Conservation (phyloP, 345 rosid species). For the Schrenkiella parvula region DNA sequence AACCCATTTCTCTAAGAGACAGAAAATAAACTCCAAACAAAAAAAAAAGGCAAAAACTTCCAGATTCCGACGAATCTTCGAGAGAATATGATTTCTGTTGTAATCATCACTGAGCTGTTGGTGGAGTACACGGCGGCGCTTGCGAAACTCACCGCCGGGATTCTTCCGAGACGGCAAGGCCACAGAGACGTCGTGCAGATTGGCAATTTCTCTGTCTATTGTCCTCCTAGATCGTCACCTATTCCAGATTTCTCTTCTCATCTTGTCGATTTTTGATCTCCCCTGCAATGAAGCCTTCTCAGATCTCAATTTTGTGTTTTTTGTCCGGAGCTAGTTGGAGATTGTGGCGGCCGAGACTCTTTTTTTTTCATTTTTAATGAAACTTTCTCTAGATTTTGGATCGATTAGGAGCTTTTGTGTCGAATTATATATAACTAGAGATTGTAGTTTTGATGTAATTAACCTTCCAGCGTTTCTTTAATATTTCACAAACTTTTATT, state of each 20-base stretch:
- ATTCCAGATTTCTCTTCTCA: constrained; percentile 26
- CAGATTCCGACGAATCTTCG: background rate
- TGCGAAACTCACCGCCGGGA: constrained; percentile 38
- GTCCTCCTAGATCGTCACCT: constrained; percentile 12
- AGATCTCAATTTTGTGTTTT: constrained; percentile 7
- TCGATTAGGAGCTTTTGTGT: too few species aligned
- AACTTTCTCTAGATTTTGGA: background rate
- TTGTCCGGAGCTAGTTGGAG: background rate
- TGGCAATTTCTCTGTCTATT: constrained; percentile 9
- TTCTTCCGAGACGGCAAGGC: constrained; percentile 31
- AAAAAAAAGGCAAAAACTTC: background rate
- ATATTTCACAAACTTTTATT: too few species aligned
- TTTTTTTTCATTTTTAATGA: background rate
- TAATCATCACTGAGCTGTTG: constrained; percentile 45
- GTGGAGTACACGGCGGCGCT: constrained; percentile 49
- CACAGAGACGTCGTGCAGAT: background rate
- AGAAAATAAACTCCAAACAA: too few species aligned
- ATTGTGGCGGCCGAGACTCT: background rate
- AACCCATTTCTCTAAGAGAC: background rate
- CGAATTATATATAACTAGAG: too few species aligned
- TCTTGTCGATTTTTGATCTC: constrained; percentile 26
- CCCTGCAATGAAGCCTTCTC: background rate
- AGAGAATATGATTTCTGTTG: constrained; percentile 43
- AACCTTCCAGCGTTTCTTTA: too few species aligned
- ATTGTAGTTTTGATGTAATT: too few species aligned